Conservation (phyloP, 2,329 filamentous ascomycete genomes). For the Fusarium virguliforme region DNA sequence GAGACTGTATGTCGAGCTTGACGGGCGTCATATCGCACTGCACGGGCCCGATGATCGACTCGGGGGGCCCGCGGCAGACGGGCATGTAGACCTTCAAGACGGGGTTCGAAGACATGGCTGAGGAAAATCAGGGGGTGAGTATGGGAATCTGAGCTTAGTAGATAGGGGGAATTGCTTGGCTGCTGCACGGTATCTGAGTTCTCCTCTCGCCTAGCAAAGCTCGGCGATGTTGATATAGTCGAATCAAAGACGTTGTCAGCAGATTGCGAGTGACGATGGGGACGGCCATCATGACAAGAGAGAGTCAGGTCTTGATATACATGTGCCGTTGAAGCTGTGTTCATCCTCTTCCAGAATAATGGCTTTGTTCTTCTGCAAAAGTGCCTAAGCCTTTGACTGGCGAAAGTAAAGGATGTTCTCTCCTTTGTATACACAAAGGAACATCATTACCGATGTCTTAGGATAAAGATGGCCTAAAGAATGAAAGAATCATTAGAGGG, state of each 20-base stretch:
- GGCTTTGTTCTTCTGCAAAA: slow-evolving; percentile 3
- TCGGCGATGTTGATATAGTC: slow-evolving; percentile 2
- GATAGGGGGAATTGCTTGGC: background rate
- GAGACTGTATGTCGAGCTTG: slow-evolving; percentile 26
- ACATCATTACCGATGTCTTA: background rate
- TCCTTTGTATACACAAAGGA: slow-evolving; percentile 5
- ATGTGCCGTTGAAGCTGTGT: background rate
- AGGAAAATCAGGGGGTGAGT: background rate
- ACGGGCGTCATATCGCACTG: background rate
- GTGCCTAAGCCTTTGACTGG: background rate
- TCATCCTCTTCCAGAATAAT: background rate
- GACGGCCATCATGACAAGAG: background rate
- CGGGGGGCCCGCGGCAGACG: background rate
- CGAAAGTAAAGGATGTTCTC: background rate
- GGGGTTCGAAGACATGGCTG: slow-evolving; percentile 15
- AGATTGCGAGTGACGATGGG: slow-evolving; percentile 4
- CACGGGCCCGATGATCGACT: background rate
- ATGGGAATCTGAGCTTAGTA: background rate
- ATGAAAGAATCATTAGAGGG: no score
- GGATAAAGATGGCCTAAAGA: background rate
- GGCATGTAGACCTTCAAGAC: slow-evolving; percentile 28
- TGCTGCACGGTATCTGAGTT: slow-evolving; percentile 1
- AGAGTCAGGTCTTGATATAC: slow-evolving; percentile 1
- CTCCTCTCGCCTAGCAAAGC: slow-evolving; percentile 12
- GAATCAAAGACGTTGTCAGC: slow-evolving; percentile 13